phyloP scores from a whole-genome alignment of 768 basidiomycete species.

The Rhodotorula paludigena region DNA sequence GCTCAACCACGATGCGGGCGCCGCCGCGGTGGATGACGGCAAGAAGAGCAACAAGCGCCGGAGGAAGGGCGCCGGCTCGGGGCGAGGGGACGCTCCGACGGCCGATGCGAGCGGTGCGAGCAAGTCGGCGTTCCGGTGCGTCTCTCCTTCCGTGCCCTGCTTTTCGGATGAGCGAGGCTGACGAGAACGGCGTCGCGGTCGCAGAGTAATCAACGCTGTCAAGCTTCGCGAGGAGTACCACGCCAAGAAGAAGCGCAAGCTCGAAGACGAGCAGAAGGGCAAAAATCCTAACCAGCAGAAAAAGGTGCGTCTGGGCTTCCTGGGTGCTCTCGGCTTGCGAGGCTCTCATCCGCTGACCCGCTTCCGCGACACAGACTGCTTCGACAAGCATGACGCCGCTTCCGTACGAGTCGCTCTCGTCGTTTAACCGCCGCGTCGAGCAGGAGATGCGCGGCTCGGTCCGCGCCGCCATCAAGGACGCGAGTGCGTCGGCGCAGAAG shows the following conservation, averaged over 20 bases:
- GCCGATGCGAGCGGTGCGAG: slow-evolving; percentile 9
- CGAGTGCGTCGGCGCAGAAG: slow-evolving; percentile 24
- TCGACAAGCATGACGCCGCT: slow-evolving; percentile 5
- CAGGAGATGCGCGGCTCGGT: slow-evolving; percentile 30
- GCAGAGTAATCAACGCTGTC: slow-evolving; percentile 34
- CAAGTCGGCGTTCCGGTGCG: slow-evolving; percentile 32
- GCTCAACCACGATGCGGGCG: background rate
- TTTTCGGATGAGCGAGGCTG: background rate
- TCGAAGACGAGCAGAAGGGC: slow-evolving; percentile 21
- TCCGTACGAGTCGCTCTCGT: slow-evolving; percentile 36
- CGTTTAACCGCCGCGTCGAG: slow-evolving; percentile 39
- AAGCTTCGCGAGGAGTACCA: slow-evolving; percentile 31
- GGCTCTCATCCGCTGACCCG: no score
- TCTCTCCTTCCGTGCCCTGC: background rate
- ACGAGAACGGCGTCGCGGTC: no score
- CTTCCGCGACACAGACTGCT: background rate
- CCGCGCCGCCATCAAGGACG: slow-evolving; percentile 24
- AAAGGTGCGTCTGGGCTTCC: background rate
- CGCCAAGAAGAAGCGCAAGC: slow-evolving; percentile 33
- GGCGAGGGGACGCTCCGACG: background rate
- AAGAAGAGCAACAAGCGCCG: slow-evolving; percentile 30
- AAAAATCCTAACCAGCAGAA: slow-evolving; percentile 20
- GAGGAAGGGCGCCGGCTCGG: slow-evolving; percentile 6
- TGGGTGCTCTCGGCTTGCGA: background rate
- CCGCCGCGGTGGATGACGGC: background rate